phyloP scores from a whole-genome alignment of 768 basidiomycete species.

The Stropharia rugosoannulata region DNA sequence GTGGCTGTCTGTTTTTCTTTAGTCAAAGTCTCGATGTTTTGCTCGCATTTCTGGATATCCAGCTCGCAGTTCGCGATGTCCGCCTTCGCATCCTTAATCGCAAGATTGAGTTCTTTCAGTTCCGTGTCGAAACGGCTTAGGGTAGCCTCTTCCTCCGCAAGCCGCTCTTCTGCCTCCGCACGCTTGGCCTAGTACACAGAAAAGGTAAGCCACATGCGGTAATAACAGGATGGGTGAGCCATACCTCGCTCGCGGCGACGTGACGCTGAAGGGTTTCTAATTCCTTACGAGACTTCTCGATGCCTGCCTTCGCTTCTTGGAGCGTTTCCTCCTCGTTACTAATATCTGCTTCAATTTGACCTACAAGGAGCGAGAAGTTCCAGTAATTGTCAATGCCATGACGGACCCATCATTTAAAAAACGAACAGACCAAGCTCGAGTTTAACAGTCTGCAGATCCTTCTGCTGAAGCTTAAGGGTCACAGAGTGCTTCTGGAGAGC shows the following conservation, averaged over 20 bases:
- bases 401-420: conserved; percentile 2
- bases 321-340: conserved; percentile 43
- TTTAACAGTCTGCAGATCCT: conserved; percentile 82
- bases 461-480: conserved; percentile 82
- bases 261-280: conserved; percentile 57
- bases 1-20: conserved; percentile 64
- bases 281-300: conserved; percentile 60
- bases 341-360: conserved; percentile 81
- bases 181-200: conserved; percentile 47
- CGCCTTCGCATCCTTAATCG: too few species aligned
- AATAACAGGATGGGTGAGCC: conserved; percentile 1
- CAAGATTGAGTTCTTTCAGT: conserved; percentile 70
- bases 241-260: conserved; percentile 45
- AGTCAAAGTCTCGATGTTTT: conserved; percentile 57
- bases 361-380: conserved; percentile 32
- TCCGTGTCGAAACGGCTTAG: conserved; percentile 88
- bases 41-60: conserved; percentile 61
- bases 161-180: conserved; percentile 63
- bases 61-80: conserved; percentile 66
- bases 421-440: conserved; percentile 77
- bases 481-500: conserved; percentile 80
- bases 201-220: background rate
- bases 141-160: conserved; percentile 85
- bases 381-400: too few species aligned
- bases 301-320: conserved; percentile 41